phyloP scores from a whole-genome alignment of 2,329 filamentous ascomycete genomes.

The Oidium heveae region DNA sequence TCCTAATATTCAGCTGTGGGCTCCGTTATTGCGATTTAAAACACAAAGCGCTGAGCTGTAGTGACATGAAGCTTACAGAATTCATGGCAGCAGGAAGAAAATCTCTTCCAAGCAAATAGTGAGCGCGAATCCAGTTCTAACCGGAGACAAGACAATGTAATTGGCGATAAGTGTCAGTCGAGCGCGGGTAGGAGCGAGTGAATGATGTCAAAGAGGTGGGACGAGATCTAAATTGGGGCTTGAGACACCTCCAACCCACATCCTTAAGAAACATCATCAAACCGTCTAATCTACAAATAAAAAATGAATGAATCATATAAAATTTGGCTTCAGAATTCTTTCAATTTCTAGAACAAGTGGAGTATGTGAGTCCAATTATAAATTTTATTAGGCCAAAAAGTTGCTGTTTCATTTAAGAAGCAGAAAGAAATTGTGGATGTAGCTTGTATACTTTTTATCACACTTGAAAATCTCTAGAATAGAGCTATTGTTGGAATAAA shows the following conservation, averaged over 20 bases:
- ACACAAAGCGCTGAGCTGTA: background rate
- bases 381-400: too few relatives aligned
- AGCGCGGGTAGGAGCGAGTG: background rate
- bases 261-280: too few relatives aligned
- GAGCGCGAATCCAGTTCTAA: background rate
- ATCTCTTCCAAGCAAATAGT: background rate
- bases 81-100: slow-evolving; percentile 6
- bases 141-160: background rate
- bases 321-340: too few relatives aligned
- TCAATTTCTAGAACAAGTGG: too few relatives aligned
- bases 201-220: background rate
- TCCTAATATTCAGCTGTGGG: background rate
- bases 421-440: too few relatives aligned
- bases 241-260: background rate
- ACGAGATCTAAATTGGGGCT: background rate
- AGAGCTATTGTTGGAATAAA: too few relatives aligned
- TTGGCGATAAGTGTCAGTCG: background rate
- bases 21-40: background rate
- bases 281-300: too few relatives aligned
- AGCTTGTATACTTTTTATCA: too few relatives aligned
- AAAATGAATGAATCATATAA: too few relatives aligned
- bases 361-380: too few relatives aligned
- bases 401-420: too few relatives aligned
- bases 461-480: too few relatives aligned
- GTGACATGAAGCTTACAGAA: slow-evolving; percentile 6